A percentile compares a stretch with the other conserved stretches of the same genome.
phyloP scores from a whole-genome alignment of 305 asterid genomes.

The Fraxinus albicans region DNA sequence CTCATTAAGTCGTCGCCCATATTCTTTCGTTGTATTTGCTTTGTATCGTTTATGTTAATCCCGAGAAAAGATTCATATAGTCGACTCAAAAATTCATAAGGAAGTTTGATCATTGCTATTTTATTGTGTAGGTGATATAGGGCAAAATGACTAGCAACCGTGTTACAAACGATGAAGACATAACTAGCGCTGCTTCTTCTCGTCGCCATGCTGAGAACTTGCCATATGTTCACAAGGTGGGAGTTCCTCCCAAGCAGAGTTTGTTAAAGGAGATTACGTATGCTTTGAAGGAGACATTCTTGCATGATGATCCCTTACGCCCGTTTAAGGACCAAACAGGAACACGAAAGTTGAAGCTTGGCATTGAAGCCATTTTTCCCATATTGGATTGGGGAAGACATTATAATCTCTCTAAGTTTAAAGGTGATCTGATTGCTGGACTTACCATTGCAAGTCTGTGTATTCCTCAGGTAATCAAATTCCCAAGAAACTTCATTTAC shows the following conservation, averaged over 20 bases:
- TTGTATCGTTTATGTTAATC: background rate
- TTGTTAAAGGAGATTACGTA: constrained; percentile 42
- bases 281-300: constrained; percentile 58
- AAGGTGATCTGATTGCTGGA: constrained; percentile 75
- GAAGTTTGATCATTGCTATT: background rate
- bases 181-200: constrained; percentile 34
- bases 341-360: constrained; percentile 37
- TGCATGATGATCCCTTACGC: constrained; percentile 63
- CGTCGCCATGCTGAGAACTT: constrained; percentile 29
- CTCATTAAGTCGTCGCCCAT: background rate
- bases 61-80: background rate
- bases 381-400: constrained; percentile 65
- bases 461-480: constrained; percentile 63
- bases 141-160: constrained; percentile 38
- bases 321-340: constrained; percentile 52
- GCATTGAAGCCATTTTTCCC: constrained; percentile 52
- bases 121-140: constrained; percentile 20
- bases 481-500: background rate
- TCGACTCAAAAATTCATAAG: background rate
- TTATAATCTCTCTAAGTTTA: constrained; percentile 53
- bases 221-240: constrained; percentile 57
- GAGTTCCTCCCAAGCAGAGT: constrained; percentile 54
- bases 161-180: constrained; percentile 32
- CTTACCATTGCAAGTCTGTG: constrained; percentile 74
- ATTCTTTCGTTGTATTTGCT: background rate